These are phyloP conservation scores for Warburgia ugandensis DNA, from an alignment of 164 flowering plant species.

Conservation along the genomic window DNA sequence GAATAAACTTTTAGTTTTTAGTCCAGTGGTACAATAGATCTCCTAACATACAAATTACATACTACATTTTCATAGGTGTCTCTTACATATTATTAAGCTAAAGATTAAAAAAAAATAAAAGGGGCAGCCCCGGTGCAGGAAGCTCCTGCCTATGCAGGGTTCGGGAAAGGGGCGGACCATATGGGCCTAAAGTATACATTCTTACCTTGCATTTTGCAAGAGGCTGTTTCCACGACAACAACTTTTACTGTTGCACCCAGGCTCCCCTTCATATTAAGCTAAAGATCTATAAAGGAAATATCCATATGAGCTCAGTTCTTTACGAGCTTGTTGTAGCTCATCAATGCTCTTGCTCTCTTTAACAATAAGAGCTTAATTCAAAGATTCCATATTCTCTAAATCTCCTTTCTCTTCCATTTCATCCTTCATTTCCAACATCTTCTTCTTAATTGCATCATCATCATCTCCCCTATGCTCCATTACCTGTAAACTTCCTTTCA, in stretches of 20 bases:
- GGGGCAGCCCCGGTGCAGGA: no score
- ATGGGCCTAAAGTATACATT: no score
- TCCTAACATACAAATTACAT: neutral
- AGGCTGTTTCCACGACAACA: no score
- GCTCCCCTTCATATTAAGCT: no score
- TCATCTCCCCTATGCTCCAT: slow-evolving; percentile 57
- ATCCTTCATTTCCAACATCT: slow-evolving; percentile 27
- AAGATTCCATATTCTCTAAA: slow-evolving; percentile 24
- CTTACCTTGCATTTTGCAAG: no score
- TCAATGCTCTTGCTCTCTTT: slow-evolving; percentile 39
- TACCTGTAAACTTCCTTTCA: slow-evolving; percentile 57
- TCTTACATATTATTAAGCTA: neutral
- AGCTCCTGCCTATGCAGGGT: no score
- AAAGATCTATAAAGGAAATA: neutral
- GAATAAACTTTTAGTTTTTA: no score
- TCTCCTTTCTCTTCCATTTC: slow-evolving; percentile 51
- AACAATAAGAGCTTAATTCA: slow-evolving; percentile 42
- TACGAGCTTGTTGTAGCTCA: slow-evolving; percentile 37
- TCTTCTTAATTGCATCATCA: slow-evolving; percentile 30
- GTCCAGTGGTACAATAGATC: no score
- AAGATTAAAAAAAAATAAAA: no score
- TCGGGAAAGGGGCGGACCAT: no score
- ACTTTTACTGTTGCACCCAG: no score
- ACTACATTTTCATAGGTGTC: neutral
- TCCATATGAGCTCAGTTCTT: slow-evolving; percentile 45